phyloP scores from a whole-genome alignment of 1,139 yeast genomes.

The Geotrichum bryndzae region DNA sequence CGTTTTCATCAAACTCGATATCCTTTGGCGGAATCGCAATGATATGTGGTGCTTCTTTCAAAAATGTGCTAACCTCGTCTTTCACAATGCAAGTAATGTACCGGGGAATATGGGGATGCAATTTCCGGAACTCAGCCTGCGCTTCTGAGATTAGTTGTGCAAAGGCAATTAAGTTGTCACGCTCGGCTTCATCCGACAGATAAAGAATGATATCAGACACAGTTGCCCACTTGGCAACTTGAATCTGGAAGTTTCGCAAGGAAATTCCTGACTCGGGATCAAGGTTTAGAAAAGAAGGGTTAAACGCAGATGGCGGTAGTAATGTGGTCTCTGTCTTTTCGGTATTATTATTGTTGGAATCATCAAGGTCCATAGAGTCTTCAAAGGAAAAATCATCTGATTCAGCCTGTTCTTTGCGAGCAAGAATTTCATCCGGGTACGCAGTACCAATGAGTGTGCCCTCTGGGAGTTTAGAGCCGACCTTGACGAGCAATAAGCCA shows the following conservation, averaged over 20 bases:
- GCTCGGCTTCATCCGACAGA: conserved; percentile 37
- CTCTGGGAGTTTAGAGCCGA: conserved; percentile 33
- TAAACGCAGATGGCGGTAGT: conserved; percentile 2
- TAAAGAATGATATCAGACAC: conserved; percentile 68
- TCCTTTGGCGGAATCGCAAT: conserved; percentile 28
- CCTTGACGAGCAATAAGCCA: conserved; percentile 35
- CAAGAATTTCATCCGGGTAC: conserved; percentile 51
- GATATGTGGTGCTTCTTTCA: conserved; percentile 27
- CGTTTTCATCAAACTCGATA: conserved; percentile 25
- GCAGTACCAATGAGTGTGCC: conserved; percentile 61
- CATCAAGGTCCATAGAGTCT: conserved; percentile 19
- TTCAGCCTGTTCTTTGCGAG: conserved; percentile 13
- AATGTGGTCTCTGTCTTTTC: conserved; percentile 20
- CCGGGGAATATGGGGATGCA: conserved; percentile 18
- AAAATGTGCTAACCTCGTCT: conserved; percentile 25
- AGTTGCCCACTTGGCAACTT: conserved; percentile 61
- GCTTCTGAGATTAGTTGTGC: conserved; percentile 27
- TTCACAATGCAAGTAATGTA: conserved; percentile 26
- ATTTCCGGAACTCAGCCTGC: conserved; percentile 22
- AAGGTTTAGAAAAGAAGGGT: conserved; percentile 29
- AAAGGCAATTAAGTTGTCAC: conserved; percentile 19
- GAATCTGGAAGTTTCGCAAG: conserved; percentile 70
- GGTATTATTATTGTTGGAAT: conserved; percentile 19
- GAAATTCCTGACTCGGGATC: conserved; percentile 63
- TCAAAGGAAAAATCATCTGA: conserved; percentile 15